Evolutionary conservation across 1,284 basidiomycete genomes (phyloP).

Genomic region (Malassezia globosa): DNA sequence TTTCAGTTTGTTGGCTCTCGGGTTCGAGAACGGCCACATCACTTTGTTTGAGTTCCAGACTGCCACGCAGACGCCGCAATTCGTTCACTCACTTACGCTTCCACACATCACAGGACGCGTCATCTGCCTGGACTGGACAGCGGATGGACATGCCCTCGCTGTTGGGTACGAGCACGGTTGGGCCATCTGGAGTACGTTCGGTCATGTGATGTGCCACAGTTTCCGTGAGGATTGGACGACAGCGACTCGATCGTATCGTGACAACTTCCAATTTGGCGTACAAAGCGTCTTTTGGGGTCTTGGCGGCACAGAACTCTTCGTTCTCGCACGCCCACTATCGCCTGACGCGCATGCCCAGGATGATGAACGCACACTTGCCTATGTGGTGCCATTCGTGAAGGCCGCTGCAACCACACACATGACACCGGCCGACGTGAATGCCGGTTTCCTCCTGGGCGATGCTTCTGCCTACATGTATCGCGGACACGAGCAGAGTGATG

Average conservation of each 20-base stretch:
- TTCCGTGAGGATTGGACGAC: constrained; percentile 60
- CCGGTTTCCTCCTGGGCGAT: constrained; percentile 89
- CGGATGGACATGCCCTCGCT: constrained; percentile 96
- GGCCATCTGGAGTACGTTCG: constrained; percentile 82
- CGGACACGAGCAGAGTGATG: constrained; percentile 90
- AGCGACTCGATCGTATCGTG: constrained; percentile 52
- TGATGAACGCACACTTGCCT: constrained; percentile 50
- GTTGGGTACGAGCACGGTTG: constrained; percentile 82
- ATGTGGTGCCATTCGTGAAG: constrained; percentile 82
- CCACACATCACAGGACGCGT: constrained; percentile 58
- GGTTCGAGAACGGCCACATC: constrained; percentile 56
- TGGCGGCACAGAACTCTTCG: constrained; percentile 33
- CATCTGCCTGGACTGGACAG: constrained; percentile 54
- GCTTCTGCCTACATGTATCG: constrained; percentile 89
- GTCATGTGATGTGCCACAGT: constrained; percentile 65
- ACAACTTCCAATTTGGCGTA: constrained; percentile 73
- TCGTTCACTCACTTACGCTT: constrained; percentile 42
- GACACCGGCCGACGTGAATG: constrained; percentile 82
- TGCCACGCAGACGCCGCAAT: constrained; percentile 20
- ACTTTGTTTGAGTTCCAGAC: constrained; percentile 35
- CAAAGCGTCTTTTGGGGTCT: constrained; percentile 41
- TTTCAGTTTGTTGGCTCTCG: constrained; percentile 74
- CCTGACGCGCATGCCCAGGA: background rate
- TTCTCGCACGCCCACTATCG: constrained; percentile 7
- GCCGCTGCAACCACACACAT: constrained; percentile 84